Percentiles rank a stretch among this genome's conserved stretches.
phyloP scores from a whole-genome alignment of 2,329 filamentous ascomycete species.

The Exserohilum turcica region DNA sequence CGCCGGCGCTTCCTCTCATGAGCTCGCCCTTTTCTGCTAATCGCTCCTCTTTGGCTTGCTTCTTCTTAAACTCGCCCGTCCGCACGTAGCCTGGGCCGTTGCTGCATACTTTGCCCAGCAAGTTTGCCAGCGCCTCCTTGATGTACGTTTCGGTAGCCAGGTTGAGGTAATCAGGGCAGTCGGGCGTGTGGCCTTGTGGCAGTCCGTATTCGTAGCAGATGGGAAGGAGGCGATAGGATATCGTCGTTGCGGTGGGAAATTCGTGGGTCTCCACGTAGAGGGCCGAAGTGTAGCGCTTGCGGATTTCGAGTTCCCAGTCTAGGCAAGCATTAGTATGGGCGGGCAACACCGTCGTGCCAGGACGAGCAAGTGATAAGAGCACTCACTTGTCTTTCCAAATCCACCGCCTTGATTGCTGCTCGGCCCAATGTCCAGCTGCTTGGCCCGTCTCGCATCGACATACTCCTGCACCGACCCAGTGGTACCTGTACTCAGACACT shows the following conservation, averaged over 20 bases:
- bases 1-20: slow-evolving; percentile 72
- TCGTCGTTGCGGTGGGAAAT: slow-evolving; percentile 63
- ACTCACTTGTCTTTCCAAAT: slow-evolving; percentile 78
- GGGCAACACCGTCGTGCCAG: neutral
- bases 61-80: slow-evolving; percentile 76
- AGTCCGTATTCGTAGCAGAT: slow-evolving; percentile 70
- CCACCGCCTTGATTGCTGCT: slow-evolving; percentile 70
- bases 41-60: slow-evolving; percentile 77
- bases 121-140: slow-evolving; percentile 62
- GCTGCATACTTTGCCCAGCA: slow-evolving; percentile 60
- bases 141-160: slow-evolving; percentile 67
- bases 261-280: slow-evolving; percentile 66
- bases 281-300: slow-evolving; percentile 67
- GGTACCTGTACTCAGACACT: slow-evolving; percentile 16
- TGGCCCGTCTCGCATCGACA: slow-evolving; percentile 48
- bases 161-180: slow-evolving; percentile 65
- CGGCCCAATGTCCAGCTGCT: slow-evolving; percentile 65
- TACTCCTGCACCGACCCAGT: slow-evolving; percentile 38
- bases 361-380: neutral
- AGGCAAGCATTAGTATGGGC: slow-evolving; percentile 9
- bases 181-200: slow-evolving; percentile 57
- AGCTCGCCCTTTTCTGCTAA: slow-evolving; percentile 74
- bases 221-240: slow-evolving; percentile 65
- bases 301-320: slow-evolving; percentile 68
- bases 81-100: slow-evolving; percentile 67